phyloP scores from a whole-genome alignment of 2,329 filamentous ascomycete species.

The Hyphodiscus sp. region DNA sequence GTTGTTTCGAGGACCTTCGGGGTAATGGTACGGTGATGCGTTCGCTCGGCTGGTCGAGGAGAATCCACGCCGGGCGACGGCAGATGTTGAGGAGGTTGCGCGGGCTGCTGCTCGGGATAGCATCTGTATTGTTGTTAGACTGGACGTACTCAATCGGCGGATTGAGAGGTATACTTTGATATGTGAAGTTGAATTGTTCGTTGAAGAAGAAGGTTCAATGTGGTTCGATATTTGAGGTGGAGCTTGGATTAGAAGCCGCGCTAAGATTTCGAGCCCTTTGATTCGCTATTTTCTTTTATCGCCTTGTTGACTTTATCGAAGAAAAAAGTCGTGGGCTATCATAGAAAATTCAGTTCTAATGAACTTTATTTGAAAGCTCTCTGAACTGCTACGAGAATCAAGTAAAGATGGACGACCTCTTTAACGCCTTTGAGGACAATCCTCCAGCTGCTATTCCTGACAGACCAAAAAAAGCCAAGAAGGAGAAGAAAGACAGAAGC shows the following conservation, averaged over 20 bases:
- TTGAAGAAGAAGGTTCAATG: constrained; percentile 5
- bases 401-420: constrained; percentile 66
- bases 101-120: constrained; percentile 64
- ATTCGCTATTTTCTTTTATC: background rate
- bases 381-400: no score
- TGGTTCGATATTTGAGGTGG: constrained; percentile 17
- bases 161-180: constrained; percentile 18
- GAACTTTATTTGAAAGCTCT: background rate
- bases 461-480: constrained; percentile 32
- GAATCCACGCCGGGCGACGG: constrained; percentile 88
- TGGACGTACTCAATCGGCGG: constrained; percentile 34
- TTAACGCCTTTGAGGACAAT: constrained; percentile 72
- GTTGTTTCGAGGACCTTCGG: constrained; percentile 91
- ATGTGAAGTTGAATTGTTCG: constrained; percentile 8
- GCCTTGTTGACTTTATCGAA: background rate
- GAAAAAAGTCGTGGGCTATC: background rate
- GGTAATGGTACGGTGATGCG: constrained; percentile 94
- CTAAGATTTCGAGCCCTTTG: constrained; percentile 5
- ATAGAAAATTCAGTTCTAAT: background rate
- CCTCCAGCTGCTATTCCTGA: constrained; percentile 38
- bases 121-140: constrained; percentile 54
- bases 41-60: constrained; percentile 81
- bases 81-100: constrained; percentile 53
- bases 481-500: constrained; percentile 52
- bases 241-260: no score